Evolutionary conservation across 441 rosid species (phyloP).

Genomic region (Manihot esculenta): DNA sequence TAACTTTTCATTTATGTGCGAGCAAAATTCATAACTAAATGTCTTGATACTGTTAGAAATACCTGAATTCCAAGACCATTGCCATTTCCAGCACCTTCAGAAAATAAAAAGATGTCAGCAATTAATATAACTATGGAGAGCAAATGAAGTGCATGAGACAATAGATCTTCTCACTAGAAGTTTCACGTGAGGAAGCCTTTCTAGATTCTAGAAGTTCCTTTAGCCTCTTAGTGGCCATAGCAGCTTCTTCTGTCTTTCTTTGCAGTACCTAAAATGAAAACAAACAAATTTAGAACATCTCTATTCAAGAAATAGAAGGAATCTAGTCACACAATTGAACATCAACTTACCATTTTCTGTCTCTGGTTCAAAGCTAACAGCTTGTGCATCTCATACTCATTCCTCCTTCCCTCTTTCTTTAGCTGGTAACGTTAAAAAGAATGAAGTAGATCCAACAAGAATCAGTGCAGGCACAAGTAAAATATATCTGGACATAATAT

Average conservation of each 20-base stretch:
- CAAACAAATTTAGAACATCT: constrained; percentile 19
- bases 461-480: background rate
- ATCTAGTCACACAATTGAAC: constrained; percentile 4
- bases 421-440: constrained; percentile 44
- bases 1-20: background rate
- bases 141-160: constrained; percentile 13
- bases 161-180: constrained; percentile 36
- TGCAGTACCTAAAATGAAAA: constrained; percentile 67
- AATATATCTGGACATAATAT: no score
- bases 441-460: background rate
- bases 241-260: constrained; percentile 96
- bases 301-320: constrained; percentile 19
- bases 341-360: constrained; percentile 77
- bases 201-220: constrained; percentile 88
- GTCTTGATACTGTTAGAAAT: constrained; percentile 19
- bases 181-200: constrained; percentile 74
- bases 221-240: constrained; percentile 91
- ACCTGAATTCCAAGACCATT: constrained; percentile 87
- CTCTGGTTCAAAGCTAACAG: constrained; percentile 90
- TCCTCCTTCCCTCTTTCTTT: constrained; percentile 96
- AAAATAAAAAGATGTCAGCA: constrained; percentile 23
- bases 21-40: constrained; percentile 12
- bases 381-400: constrained; percentile 97
- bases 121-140: constrained; percentile 17
- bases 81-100: constrained; percentile 55